phyloP scores from a whole-genome alignment of 2,329 filamentous ascomycete genomes.

The Fusarium sp. region DNA sequence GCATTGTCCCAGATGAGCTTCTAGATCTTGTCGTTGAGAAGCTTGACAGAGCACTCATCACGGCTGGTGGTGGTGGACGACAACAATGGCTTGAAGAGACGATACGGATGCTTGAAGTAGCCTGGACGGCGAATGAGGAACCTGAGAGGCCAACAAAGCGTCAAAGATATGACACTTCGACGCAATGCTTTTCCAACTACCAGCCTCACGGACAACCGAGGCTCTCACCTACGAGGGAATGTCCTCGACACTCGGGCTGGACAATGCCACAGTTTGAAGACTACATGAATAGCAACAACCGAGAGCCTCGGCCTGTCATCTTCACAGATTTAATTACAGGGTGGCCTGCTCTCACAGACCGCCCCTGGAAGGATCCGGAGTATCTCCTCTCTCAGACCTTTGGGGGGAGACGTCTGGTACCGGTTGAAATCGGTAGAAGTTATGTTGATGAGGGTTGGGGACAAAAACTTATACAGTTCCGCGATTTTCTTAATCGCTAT shows the following conservation, averaged over 20 bases:
- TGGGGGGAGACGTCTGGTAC: constrained; percentile 80
- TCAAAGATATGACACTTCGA: constrained; percentile 6
- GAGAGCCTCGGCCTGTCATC: constrained; percentile 70
- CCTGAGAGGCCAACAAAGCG: constrained; percentile 39
- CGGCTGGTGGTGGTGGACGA: constrained; percentile 71
- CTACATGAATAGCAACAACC: constrained; percentile 62
- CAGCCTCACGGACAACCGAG: constrained; percentile 47
- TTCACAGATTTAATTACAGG: constrained; percentile 69
- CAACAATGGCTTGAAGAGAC: constrained; percentile 62
- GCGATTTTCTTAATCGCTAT: constrained; percentile 73
- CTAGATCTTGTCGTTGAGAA: constrained; percentile 69
- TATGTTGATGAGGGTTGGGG: constrained; percentile 90
- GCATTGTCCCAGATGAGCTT: constrained; percentile 19
- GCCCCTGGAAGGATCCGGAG: constrained; percentile 75
- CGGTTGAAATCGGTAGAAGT: constrained; percentile 85
- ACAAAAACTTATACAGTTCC: constrained; percentile 81
- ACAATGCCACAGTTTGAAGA: constrained; percentile 70
- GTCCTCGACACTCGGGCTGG: constrained; percentile 51
- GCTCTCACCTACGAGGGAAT: constrained; percentile 38
- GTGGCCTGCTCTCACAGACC: constrained; percentile 80
- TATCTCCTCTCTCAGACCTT: constrained; percentile 83
- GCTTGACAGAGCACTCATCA: constrained; percentile 81
- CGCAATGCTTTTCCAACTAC: constrained; percentile 38
- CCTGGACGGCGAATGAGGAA: constrained; percentile 33
- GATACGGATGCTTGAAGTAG: constrained; percentile 55